Conservation (phyloP, 371 early-diverging fungal genomes). For the Zancudomyces culisetae region DNA sequence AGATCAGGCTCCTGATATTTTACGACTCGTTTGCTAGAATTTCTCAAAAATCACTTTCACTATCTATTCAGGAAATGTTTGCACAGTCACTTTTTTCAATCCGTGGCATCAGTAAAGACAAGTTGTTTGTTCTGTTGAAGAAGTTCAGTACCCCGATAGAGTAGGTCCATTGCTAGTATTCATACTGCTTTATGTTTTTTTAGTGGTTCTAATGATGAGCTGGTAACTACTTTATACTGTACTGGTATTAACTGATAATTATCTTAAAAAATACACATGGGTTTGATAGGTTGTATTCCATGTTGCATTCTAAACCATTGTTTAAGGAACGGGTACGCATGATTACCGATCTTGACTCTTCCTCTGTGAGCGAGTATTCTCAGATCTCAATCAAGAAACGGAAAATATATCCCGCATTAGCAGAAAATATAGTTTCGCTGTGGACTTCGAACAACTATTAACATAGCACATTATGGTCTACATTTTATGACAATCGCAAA, state of each 20-base stretch:
- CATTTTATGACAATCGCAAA: too few species aligned
- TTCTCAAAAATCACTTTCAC: background rate
- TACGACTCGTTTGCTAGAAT: background rate
- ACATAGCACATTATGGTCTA: too few species aligned
- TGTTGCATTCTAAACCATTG: background rate
- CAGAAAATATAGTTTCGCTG: background rate
- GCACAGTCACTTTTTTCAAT: background rate
- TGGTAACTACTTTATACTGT: too few species aligned
- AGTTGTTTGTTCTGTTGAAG: background rate
- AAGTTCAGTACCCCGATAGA: background rate
- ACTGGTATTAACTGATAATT: too few species aligned
- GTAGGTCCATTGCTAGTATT: background rate
- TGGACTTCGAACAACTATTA: too few species aligned
- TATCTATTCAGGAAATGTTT: background rate
- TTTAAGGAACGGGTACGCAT: background rate
- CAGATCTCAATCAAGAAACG: background rate
- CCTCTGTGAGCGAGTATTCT: background rate
- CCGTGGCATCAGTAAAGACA: background rate
- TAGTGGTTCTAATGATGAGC: background rate
- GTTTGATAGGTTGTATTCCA: background rate
- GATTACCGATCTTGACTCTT: too few species aligned
- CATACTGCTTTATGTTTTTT: background rate
- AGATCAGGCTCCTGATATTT: background rate
- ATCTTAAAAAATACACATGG: background rate
- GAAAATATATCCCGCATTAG: background rate